Percentiles rank a stretch among this genome's conserved stretches.
Evolutionary conservation across 148 eudicot species (phyloP).

Genomic region (Oxyria digyna): DNA sequence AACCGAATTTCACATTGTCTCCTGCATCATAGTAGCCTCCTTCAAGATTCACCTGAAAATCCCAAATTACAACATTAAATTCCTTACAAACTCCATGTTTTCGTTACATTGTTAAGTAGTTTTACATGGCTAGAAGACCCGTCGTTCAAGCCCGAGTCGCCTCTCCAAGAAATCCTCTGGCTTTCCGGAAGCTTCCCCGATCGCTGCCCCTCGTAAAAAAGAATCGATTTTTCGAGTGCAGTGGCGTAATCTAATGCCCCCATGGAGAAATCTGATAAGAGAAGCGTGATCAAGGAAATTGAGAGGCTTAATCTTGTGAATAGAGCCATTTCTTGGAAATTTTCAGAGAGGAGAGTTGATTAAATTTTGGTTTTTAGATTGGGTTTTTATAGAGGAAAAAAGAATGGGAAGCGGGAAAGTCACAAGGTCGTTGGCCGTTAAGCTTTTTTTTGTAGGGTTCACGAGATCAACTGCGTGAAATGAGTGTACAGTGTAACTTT

Average conservation of each 20-base stretch:
- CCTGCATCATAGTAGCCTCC: slow-evolving; percentile 97
- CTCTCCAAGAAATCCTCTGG: slow-evolving; percentile 64
- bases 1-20: slow-evolving; percentile 80
- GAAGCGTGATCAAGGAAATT: slow-evolving; percentile 12
- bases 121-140: slow-evolving; percentile 42
- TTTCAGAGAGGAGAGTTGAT: neutral
- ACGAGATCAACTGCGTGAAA: slow-evolving; percentile 55
- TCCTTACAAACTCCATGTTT: too few relatives aligned
- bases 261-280: slow-evolving; percentile 13
- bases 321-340: slow-evolving; percentile 7
- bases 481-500: neutral
- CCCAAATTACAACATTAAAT: neutral
- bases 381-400: too few relatives aligned
- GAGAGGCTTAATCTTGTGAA: neutral
- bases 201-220: slow-evolving; percentile 77
- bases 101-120: too few relatives aligned
- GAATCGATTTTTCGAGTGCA: slow-evolving; percentile 65
- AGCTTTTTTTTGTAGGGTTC: slow-evolving; percentile 4
- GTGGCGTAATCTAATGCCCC: slow-evolving; percentile 33
- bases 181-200: slow-evolving; percentile 50
- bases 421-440: slow-evolving; percentile 37
- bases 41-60: slow-evolving; percentile 55
- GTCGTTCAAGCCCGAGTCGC: slow-evolving; percentile 58
- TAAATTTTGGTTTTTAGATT: too few relatives aligned
- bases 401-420: slow-evolving; percentile 14